Evolutionary conservation across 1,139 yeast species (phyloP), one percentile per base, ranked within the genome.

Genomic region (Saccharomycopsis hybrid): DNA sequence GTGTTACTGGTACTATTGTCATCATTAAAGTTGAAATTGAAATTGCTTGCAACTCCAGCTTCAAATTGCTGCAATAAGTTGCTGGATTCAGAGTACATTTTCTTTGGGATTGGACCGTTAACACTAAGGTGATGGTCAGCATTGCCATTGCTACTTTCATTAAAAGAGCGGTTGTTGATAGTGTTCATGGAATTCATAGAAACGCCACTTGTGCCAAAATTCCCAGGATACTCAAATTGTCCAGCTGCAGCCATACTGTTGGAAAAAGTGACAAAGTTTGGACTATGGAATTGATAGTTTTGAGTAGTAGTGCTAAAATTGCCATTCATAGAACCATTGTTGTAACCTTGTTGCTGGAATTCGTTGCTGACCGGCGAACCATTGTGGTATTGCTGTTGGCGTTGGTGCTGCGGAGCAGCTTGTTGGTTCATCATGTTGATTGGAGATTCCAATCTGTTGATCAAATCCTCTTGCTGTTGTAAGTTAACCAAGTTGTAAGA

Each of bases 401-500:
- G 13, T 9, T 37, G 41, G 11, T 32, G 36, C 11, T 32, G 36
- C 11, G 11, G 18, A 18, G 18, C 18, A 18, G 18, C 18, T 18
- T 18, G 30, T n/a, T 40, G 43, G 27, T 33, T 40, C 30, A 42
- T 35, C 27, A 50, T 39, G 32, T 52, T 51, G 33, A 52, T 47
- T 36, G 55, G 55, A 33, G 55, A 53, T 30, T 52, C 55, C n/a
- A 48, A 39, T 44, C 53, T 47, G 29, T 28, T 31, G 38, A 52
- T 50, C 33, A 52, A 28, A 30, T 50, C 55, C 33, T 49, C 51
- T 32, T 52, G 51, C 8, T 49, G 49, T 31, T 51, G 52, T 36
- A 51, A 37, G 30, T 36, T 37, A 13, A 36, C 41, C 31, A 49
- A 41, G 41, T 46, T 41, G 5, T 9, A 35, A 31, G 25, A 38